A percentile compares a stretch with the other conserved stretches of the same genome.
phyloP scores from a whole-genome alignment of 2,329 filamentous ascomycete species.

The Metarhizium album region DNA sequence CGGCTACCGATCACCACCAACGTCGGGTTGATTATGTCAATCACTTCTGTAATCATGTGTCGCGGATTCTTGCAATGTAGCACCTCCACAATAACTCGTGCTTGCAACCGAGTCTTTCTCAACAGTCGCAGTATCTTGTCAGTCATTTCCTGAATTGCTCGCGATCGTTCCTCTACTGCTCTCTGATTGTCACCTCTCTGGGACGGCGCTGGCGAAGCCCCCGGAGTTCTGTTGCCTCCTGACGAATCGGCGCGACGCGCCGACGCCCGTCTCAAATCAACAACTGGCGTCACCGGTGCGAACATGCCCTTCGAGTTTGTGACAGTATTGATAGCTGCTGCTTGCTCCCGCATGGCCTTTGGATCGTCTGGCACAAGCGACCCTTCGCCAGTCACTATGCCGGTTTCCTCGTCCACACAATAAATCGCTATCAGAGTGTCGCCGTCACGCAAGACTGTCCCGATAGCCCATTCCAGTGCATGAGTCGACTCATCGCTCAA shows the following conservation, averaged over 20 bases:
- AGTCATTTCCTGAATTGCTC: constrained; percentile 75
- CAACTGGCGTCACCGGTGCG: constrained; percentile 21
- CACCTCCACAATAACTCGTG: constrained; percentile 88
- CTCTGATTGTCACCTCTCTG: constrained; percentile 41
- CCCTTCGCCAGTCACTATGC: constrained; percentile 37
- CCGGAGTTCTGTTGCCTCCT: constrained; percentile 19
- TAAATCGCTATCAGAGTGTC: constrained; percentile 91
- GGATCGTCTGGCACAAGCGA: constrained; percentile 59
- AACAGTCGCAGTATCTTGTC: constrained; percentile 75
- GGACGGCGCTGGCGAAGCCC: constrained; percentile 36
- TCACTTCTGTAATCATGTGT: constrained; percentile 93
- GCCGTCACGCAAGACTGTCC: constrained; percentile 85
- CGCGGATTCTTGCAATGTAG: constrained; percentile 97
- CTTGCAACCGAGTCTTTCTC: constrained; percentile 84
- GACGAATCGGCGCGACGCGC: constrained; percentile 20
- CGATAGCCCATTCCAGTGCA: constrained; percentile 94
- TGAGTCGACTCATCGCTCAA: constrained; percentile 90
- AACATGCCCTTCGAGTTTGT: constrained; percentile 27
- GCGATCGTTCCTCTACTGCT: constrained; percentile 67
- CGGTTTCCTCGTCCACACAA: constrained; percentile 80
- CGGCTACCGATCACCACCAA: constrained; percentile 87
- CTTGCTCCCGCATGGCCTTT: constrained; percentile 66
- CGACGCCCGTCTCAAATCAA: constrained; percentile 22
- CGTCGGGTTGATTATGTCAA: constrained; percentile 84
- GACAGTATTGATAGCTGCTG: constrained; percentile 58